These are phyloP conservation scores for Chenopodium album DNA, from an alignment of 148 eudicot genomes.

Conservation along the genomic window DNA sequence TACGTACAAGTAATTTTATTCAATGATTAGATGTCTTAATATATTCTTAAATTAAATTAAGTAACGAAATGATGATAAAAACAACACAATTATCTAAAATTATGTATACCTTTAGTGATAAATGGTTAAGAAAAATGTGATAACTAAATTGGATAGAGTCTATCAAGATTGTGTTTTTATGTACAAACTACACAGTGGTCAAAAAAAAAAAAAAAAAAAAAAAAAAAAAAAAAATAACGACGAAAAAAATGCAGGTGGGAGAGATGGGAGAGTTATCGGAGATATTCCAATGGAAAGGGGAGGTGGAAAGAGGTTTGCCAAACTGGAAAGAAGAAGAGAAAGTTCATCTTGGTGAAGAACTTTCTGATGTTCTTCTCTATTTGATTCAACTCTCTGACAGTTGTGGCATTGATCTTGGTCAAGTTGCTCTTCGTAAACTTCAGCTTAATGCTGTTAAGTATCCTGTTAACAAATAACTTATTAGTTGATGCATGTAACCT, in stretches of 20 bases:
- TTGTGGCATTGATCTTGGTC: constrained; percentile 61
- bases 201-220: no score
- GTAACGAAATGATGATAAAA: no score
- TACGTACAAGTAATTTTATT: no score
- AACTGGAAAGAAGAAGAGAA: constrained; percentile 74
- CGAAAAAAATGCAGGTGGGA: constrained; percentile 44
- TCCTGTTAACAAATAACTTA: constrained; percentile 29
- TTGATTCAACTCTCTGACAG: constrained; percentile 61
- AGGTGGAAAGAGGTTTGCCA: constrained; percentile 59
- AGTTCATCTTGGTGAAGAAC: constrained; percentile 62
- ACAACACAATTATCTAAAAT: no score
- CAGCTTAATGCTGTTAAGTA: constrained; percentile 62
- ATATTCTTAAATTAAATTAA: no score
- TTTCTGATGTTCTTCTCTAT: constrained; percentile 66
- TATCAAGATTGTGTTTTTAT: no score
- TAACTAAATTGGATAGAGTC: no score
- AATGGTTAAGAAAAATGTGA: no score
- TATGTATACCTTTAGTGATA: no score
- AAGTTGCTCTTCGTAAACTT: constrained; percentile 60
- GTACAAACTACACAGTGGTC: background rate
- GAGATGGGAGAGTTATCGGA: constrained; percentile 72
- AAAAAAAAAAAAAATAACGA: no score
- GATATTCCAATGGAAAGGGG: constrained; percentile 83
- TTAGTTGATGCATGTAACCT: no score
- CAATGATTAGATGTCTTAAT: no score